phyloP scores from a whole-genome alignment of 495 filamentous ascomycete species.

The Halenospora varia region DNA sequence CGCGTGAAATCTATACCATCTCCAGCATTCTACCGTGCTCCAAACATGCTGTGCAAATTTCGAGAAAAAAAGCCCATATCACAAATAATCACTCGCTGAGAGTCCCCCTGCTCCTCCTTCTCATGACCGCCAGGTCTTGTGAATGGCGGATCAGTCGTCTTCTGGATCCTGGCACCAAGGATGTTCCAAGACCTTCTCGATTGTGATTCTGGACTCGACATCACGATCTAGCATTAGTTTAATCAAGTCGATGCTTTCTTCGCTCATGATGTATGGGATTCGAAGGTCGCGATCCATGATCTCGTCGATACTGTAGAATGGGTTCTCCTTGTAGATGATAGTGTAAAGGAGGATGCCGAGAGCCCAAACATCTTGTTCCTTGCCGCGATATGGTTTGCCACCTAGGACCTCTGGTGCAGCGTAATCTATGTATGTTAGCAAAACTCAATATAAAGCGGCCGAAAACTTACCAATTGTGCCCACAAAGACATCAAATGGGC shows the following conservation, averaged over 20 bases:
- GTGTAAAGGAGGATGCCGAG: conserved; percentile 98
- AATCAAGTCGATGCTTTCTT: conserved; percentile 86
- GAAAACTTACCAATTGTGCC: conserved; percentile 84
- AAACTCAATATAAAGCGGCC: neutral
- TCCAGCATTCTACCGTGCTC: neutral
- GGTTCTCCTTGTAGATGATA: conserved; percentile 98
- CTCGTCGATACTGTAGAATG: conserved; percentile 98
- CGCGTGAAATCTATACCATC: neutral
- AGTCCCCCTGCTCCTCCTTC: neutral
- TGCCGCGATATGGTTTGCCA: conserved; percentile 87
- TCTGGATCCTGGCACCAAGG: conserved; percentile 51
- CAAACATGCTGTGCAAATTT: neutral
- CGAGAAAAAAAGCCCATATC: neutral
- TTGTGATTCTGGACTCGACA: conserved; percentile 73
- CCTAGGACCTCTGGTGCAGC: conserved; percentile 96
- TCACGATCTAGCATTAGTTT: conserved; percentile 87
- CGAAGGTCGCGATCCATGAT: conserved; percentile 96
- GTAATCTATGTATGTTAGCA: conserved; percentile 63
- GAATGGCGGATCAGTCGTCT: conserved; percentile 11
- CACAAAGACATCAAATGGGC: conserved; percentile 98
- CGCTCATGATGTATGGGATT: conserved; percentile 87
- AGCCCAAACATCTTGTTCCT: conserved; percentile 98
- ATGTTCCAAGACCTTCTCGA: conserved; percentile 81
- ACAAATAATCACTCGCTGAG: too few species aligned
- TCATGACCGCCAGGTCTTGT: neutral